phyloP scores from a whole-genome alignment of 164 flowering plant species.

The Umbilicus rupestris region DNA sequence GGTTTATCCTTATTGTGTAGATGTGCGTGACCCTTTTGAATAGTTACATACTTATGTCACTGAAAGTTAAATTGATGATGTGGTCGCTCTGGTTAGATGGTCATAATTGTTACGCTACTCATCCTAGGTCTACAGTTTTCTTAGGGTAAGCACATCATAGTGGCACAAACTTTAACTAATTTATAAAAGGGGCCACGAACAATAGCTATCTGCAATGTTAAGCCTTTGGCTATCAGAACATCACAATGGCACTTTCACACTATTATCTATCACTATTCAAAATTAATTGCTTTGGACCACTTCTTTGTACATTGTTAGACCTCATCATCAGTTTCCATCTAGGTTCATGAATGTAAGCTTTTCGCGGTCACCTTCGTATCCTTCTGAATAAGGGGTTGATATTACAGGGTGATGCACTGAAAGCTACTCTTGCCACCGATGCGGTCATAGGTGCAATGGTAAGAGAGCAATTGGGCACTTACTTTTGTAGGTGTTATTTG shows the following conservation, averaged over 20 bases:
- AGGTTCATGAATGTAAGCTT: neutral
- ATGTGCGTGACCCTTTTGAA: neutral
- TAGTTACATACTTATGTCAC: neutral
- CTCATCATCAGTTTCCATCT: neutral
- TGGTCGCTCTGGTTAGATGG: neutral
- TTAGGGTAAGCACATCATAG: too few relatives aligned
- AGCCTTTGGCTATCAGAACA: too few relatives aligned
- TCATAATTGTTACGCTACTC: neutral
- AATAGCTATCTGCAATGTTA: too few relatives aligned
- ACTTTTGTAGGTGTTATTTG: neutral
- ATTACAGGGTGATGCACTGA: slow-evolving; percentile 71
- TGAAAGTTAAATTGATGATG: neutral
- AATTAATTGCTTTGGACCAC: neutral
- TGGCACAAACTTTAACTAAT: too few relatives aligned
- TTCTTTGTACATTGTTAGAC: neutral
- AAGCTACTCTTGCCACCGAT: slow-evolving; percentile 97
- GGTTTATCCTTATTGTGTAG: neutral
- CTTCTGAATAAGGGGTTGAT: slow-evolving; percentile 4
- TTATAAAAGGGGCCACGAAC: too few relatives aligned
- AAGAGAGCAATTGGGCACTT: slow-evolving; percentile 11
- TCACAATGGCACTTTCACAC: too few relatives aligned
- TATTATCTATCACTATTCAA: too few relatives aligned
- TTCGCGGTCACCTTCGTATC: neutral
- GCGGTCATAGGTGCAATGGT: slow-evolving; percentile 86
- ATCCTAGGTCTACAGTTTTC: too few relatives aligned